Evolutionary conservation across 768 basidiomycete species (phyloP), one percentile per base, ranked within the genome.

Genomic region (Boletellus sp.): DNA sequence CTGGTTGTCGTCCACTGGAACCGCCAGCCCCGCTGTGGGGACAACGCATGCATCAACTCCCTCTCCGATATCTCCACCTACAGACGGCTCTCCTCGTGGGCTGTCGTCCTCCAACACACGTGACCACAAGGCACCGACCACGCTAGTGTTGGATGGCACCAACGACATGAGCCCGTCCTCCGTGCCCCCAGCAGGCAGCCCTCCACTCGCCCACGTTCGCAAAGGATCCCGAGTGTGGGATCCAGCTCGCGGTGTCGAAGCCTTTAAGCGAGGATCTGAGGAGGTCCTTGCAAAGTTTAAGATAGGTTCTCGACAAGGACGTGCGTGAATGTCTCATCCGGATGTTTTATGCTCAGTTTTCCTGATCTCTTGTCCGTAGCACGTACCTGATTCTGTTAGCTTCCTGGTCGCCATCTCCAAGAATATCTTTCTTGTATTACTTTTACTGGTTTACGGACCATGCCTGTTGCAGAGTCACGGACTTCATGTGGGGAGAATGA

Each of bases 261-360:
- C 87, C 35, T 92, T 94, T 71, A 94, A 92, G 67, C 81, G 80
- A 45, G 86, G 86, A 13, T 92, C 90, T 2, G 91, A 94, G 65
- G 87, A 94, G 59, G 90, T 93, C 22, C 74, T 94, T 24, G 81
- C 87, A 10, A 75, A 87, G 42, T 93, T 94, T 68, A 71, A 80
- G 61, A 84, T 86, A 78, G 82, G 85, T 19, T 79, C 84, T 42
- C 85, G 80, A 77, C 85, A 85, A 51, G 78, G 81, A 23, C 80
- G 36, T 31, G 35, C 46, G n/a, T 64, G 41, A 60, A 47, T 17
- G 33, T 3, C 22, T 26, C n/a, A 28, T 17, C 9, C 24, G 26
- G 34, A 24, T 8, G 9, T 50, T 37, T 41, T 38, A n/a, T 35
- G 22, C 32, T 24, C 24, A 10, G 26, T 35, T 32, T 44, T 48